Conservation (phyloP, 1,284 basidiomycete species). For the Clitocybe nebularis region DNA sequence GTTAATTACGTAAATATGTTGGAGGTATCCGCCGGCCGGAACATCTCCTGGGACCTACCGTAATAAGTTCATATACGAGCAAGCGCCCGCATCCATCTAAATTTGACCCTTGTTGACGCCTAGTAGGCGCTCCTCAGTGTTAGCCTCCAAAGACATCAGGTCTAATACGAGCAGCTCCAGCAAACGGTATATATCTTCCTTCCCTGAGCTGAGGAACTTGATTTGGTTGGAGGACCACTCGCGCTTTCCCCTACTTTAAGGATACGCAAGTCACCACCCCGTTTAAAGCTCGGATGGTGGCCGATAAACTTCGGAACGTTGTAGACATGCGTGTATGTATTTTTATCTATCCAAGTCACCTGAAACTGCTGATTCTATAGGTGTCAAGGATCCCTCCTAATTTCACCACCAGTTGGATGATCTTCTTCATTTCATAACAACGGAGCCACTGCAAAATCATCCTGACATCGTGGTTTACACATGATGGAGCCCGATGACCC, state of each 20-base stretch:
- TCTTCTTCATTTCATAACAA: not conserved
- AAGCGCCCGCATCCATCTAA: not conserved
- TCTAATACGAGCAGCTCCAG: not conserved
- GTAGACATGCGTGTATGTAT: not conserved
- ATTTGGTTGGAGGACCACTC: not conserved
- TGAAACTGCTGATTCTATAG: slow-evolving; percentile 1
- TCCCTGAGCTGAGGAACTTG: not conserved
- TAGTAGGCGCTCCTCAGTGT: not conserved
- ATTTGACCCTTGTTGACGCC: not conserved
- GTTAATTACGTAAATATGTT: too few relatives aligned
- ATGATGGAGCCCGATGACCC: slow-evolving; percentile 49
- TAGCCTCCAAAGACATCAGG: not conserved
- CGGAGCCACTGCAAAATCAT: too few relatives aligned
- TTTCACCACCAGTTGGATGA: not conserved
- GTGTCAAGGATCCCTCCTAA: not conserved
- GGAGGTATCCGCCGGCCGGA: too few relatives aligned
- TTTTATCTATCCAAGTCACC: not conserved
- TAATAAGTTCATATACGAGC: not conserved
- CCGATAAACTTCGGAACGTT: not conserved
- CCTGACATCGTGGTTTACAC: slow-evolving; percentile 2
- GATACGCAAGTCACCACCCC: not conserved
- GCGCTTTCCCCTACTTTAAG: not conserved
- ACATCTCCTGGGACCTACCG: too few relatives aligned
- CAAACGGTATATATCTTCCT: not conserved
- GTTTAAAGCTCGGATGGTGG: not conserved